Conservation (phyloP, 305 asterid genomes). For the Fraxinus dipetala region DNA sequence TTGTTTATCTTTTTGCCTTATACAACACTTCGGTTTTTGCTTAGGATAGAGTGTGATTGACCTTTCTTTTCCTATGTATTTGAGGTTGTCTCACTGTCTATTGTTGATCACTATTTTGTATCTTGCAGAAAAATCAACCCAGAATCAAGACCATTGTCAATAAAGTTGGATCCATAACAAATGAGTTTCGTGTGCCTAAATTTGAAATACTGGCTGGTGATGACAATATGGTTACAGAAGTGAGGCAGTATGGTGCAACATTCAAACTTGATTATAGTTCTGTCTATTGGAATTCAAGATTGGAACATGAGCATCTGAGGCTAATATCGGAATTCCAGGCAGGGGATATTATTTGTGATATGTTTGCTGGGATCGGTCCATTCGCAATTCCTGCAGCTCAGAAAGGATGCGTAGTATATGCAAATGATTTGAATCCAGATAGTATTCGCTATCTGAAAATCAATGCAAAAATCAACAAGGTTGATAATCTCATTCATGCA, state of each 20-base stretch:
- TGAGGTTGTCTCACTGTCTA: neutral
- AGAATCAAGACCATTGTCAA: constrained; percentile 83
- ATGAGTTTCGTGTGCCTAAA: constrained; percentile 90
- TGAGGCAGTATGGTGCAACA: constrained; percentile 76
- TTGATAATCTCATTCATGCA: constrained; percentile 59
- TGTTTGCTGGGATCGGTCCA: constrained; percentile 97
- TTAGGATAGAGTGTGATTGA: neutral
- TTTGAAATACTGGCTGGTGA: constrained; percentile 91
- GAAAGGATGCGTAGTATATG: constrained; percentile 83
- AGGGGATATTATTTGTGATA: constrained; percentile 75
- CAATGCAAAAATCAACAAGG: constrained; percentile 77
- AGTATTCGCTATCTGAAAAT: constrained; percentile 70
- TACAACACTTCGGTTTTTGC: neutral
- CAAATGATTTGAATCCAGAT: constrained; percentile 90
- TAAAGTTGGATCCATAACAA: constrained; percentile 79
- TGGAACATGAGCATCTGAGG: constrained; percentile 90
- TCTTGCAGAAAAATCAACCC: constrained; percentile 79
- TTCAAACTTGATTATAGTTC: constrained; percentile 94
- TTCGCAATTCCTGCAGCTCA: constrained; percentile 94
- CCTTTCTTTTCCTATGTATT: neutral
- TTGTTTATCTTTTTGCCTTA: neutral
- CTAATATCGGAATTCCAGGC: constrained; percentile 62
- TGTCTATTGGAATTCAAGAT: constrained; percentile 94
- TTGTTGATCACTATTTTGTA: neutral
- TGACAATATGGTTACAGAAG: constrained; percentile 78